phyloP scores from a whole-genome alignment of 1,284 basidiomycete species.

The Ceraceosorus bombacis region DNA sequence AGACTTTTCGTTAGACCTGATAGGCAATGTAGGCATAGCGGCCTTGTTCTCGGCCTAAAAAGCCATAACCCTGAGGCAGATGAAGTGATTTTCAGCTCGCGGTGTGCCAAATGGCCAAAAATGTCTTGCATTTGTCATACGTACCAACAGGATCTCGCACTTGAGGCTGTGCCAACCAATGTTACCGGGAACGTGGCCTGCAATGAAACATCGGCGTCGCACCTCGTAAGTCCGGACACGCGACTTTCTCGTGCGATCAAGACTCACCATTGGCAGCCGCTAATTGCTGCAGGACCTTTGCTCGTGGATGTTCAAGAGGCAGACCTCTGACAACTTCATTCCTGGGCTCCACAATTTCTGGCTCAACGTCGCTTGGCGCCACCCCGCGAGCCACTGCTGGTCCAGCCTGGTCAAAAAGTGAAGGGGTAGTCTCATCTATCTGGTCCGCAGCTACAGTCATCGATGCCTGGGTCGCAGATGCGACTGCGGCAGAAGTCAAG shows the following conservation, averaged over 20 bases:
- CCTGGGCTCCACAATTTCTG: conserved; percentile 13
- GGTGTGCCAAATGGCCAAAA: no score
- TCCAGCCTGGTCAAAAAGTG: background rate
- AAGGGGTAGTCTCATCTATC: background rate
- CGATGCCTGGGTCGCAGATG: background rate
- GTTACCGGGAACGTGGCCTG: conserved; percentile 70
- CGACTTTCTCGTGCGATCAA: no score
- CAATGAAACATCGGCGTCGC: no score
- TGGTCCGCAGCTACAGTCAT: background rate
- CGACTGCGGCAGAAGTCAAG: no score
- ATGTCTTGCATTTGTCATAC: no score
- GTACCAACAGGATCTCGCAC: conserved; percentile 77
- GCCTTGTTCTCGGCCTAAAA: conserved; percentile 84
- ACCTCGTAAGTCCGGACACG: no score
- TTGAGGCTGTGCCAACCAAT: conserved; percentile 93
- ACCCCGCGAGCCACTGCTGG: background rate
- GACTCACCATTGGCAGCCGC: conserved; percentile 61
- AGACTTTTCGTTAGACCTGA: conserved; percentile 19
- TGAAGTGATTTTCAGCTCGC: no score
- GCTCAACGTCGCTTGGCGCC: background rate
- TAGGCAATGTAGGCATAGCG: conserved; percentile 58
- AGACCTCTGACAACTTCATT: conserved; percentile 57
- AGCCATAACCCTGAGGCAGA: conserved; percentile 60
- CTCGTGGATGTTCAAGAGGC: conserved; percentile 59
- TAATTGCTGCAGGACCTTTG: conserved; percentile 63